These are phyloP conservation scores for Galeopsis tetrahit DNA, from an alignment of 257 asterid genomes.

Conservation along the genomic window DNA sequence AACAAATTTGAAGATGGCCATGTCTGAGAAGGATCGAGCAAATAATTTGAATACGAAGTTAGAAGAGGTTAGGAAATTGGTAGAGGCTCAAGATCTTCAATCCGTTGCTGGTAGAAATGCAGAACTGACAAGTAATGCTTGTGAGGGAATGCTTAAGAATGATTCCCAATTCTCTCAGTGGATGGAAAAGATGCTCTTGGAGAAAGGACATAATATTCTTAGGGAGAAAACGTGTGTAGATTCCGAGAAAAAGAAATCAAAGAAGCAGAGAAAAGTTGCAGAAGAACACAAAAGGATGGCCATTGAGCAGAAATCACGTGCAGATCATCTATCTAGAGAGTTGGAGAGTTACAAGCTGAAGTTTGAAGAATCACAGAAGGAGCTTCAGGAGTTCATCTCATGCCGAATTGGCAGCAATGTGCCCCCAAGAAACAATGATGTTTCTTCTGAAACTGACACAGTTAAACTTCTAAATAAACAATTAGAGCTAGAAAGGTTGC, in stretches of 20 bases:
- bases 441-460: conserved; percentile 50
- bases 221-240: conserved; percentile 54
- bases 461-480: conserved; percentile 59
- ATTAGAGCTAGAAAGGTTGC: conserved; percentile 71
- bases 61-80: conserved; percentile 52
- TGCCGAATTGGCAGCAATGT: conserved; percentile 38
- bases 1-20: conserved; percentile 58
- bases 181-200: conserved; percentile 46
- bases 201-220: conserved; percentile 44
- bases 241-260: conserved; percentile 61
- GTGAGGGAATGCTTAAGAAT: conserved; percentile 34
- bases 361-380: conserved; percentile 57
- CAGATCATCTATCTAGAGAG: conserved; percentile 55
- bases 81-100: conserved; percentile 33
- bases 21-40: conserved; percentile 62
- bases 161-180: conserved; percentile 36
- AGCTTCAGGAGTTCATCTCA: conserved; percentile 53
- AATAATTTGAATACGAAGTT: conserved; percentile 57
- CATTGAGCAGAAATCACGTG: conserved; percentile 57
- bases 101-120: conserved; percentile 33
- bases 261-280: conserved; percentile 58
- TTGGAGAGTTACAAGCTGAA: conserved; percentile 57
- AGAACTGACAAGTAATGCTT: conserved; percentile 32
- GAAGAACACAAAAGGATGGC: conserved; percentile 56
- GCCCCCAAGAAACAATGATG: conserved; percentile 36